Evolutionary conservation across 305 asterid genomes (phyloP).

Genomic region (Nicotiana rustica): DNA sequence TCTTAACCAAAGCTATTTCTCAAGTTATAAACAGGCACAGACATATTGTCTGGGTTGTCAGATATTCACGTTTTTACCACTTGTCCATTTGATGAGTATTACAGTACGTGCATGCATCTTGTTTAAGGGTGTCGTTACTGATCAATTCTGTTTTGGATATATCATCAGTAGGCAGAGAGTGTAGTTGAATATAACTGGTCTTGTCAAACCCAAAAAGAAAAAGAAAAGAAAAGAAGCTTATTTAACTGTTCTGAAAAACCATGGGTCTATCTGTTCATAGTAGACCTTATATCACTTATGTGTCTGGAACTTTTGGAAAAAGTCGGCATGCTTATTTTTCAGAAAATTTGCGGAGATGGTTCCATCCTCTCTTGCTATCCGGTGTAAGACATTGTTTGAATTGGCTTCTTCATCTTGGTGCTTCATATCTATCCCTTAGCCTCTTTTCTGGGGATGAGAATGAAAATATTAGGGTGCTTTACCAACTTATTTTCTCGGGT

Average conservation of each 20-base stretch:
- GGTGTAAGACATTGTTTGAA: not conserved
- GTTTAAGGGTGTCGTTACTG: not conserved
- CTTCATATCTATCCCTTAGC: not conserved
- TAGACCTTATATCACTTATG: not conserved
- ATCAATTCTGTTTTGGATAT: constrained; percentile 1
- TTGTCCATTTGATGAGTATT: not conserved
- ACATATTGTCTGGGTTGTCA: not conserved
- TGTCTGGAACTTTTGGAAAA: not conserved
- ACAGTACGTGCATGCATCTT: not conserved
- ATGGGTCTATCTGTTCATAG: not conserved
- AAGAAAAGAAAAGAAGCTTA: not conserved
- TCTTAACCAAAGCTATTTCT: constrained; percentile 6
- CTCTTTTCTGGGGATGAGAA: not conserved
- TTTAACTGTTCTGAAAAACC: not conserved
- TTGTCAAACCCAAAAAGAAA: not conserved
- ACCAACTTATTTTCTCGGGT: constrained; percentile 19
- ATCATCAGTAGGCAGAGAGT: constrained; percentile 6
- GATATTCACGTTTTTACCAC: not conserved
- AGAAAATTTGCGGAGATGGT: constrained; percentile 13
- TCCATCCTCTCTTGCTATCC: not conserved
- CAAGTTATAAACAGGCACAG: not conserved
- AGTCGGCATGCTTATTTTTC: not conserved
- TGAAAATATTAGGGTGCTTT: not conserved
- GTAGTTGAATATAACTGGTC: not conserved
- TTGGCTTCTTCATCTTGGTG: not conserved